Conservation (phyloP, 2,329 filamentous ascomycete genomes). For the Fusarium austroafricanum region DNA sequence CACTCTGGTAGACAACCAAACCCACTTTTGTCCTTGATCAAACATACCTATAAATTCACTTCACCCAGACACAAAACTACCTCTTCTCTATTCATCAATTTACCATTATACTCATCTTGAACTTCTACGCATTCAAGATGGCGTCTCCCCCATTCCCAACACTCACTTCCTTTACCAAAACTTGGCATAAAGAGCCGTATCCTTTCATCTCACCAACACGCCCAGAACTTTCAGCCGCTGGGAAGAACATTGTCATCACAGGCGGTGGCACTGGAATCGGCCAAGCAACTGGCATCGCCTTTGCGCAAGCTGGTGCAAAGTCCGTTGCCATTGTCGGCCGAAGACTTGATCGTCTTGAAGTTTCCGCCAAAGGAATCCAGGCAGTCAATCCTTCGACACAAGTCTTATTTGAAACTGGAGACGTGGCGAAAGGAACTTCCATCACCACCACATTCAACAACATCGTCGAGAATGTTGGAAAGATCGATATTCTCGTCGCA, state of each 20-base stretch:
- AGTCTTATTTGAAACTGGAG: background rate
- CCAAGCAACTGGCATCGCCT: conserved; percentile 70
- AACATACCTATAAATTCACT: background rate
- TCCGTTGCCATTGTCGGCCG: conserved; percentile 56
- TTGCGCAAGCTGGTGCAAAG: conserved; percentile 54
- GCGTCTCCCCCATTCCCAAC: background rate
- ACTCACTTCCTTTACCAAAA: conserved; percentile 34
- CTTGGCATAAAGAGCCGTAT: conserved; percentile 43
- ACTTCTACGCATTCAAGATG: background rate
- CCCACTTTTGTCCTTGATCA: too few species aligned
- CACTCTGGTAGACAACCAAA: too few species aligned
- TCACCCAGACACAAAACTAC: too few species aligned
- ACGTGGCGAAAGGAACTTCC: background rate
- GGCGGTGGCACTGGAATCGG: conserved; percentile 73
- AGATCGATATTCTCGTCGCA: conserved; percentile 32
- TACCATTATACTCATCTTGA: background rate
- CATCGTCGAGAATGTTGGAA: background rate
- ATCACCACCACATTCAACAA: background rate
- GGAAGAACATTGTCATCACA: conserved; percentile 69
- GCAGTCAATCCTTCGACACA: background rate
- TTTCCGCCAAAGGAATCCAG: conserved; percentile 14
- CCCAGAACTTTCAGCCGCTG: conserved; percentile 49
- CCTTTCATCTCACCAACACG: conserved; percentile 46
- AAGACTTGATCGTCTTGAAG: conserved; percentile 44
- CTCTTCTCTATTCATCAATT: background rate